phyloP scores from a whole-genome alignment of 176 grass and related monocot species.

The Tuctoria greenei region DNA sequence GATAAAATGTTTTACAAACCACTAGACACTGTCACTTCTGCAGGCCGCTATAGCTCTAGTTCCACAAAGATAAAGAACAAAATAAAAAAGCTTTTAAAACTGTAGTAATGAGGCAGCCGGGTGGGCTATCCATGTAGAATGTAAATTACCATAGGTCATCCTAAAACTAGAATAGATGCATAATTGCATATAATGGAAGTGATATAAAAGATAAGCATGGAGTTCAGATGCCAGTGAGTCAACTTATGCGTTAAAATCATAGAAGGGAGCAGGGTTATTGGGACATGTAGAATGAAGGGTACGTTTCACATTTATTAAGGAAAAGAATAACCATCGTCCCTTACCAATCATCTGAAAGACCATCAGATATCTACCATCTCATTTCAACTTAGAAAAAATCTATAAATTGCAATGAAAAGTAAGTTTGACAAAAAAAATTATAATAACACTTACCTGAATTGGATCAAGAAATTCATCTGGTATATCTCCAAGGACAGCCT shows the following conservation, averaged over 20 bases:
- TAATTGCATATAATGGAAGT: neutral
- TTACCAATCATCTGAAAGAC: neutral
- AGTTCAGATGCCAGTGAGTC: neutral
- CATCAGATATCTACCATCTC: neutral
- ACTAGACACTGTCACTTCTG: neutral
- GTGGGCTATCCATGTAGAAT: neutral
- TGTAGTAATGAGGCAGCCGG: neutral
- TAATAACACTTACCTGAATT: slow-evolving; percentile 64
- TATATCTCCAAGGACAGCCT: slow-evolving; percentile 86
- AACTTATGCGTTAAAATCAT: neutral
- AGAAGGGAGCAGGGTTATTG: neutral
- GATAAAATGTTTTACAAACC: neutral
- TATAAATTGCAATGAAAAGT: neutral
- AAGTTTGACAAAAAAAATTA: neutral
- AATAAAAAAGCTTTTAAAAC: neutral
- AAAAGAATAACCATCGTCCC: neutral
- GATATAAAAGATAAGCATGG: neutral
- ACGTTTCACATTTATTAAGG: neutral
- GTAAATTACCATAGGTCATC: neutral
- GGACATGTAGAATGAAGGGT: neutral
- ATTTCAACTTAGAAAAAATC: neutral
- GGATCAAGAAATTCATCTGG: slow-evolving; percentile 98
- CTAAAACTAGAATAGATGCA: neutral
- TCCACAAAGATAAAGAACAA: neutral
- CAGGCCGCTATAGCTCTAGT: neutral